Base-by-base conservation (phyloP, 352 stramenopile species). In the Pythium aquatile region DNA sequence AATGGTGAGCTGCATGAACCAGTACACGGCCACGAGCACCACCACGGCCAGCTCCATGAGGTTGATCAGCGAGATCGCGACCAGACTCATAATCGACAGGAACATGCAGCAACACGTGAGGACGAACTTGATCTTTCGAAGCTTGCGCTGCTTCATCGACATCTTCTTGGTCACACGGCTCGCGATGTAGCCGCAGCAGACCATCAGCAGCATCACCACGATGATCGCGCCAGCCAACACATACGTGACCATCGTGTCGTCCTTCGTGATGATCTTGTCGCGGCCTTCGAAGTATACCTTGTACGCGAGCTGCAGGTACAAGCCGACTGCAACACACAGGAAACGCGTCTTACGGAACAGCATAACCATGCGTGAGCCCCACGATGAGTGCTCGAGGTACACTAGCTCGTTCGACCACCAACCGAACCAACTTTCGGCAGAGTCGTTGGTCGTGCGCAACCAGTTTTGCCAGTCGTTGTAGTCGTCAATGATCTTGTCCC, bases 401-500 rank as follows among this genome's bases (percentile, higher is more conserved):
- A 87, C 80, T 11, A 92, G 60, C 57, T 96, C 87, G 61, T 81
- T 89, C 17, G 81, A 87, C 85, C 85, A 96, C 87, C 87, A 96
- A 20, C 87, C 87, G 58, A 91, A 88, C 87, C 87, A 96, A 72
- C 85, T 93, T 53, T 93, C 79, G 16, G 85, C 81, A 11, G 85
- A 94, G 65, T 96, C 87, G 30, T 96, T 94, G 13, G 81, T 91
- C 42, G 85, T 94, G 13, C 66, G 77, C 60, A 99, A 91, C 96
- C 96, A 99, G 55, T 93, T 87, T 46, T 98, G 85, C 87, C 94
- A 99, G 59, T 94, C 83, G 55, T 87, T 90, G 74, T 92, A 98
- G 79, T 99, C 97, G 20, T 92, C 81, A 30, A 91, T 90, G 37
- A 98, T 88, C 73, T 98, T 97, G 75, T 98, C 93, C 96, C 96